Evolutionary conservation across 345 rosid species (phyloP).

Genomic region (Salix arbutifolia): DNA sequence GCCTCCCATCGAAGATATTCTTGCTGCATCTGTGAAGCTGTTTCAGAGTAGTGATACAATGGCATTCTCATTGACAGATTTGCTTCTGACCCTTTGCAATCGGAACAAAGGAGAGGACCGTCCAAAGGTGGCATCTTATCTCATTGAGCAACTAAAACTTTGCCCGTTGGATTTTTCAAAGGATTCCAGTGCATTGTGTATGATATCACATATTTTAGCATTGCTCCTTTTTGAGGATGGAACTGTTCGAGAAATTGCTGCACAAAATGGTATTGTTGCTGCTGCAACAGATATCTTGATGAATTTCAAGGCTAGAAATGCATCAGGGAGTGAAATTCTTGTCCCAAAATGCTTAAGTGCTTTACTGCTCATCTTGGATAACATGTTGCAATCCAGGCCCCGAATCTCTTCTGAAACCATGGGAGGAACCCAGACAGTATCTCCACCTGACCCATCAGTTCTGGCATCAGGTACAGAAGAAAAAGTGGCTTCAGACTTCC

Average conservation of each 20-base stretch:
- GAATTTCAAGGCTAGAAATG: slow-evolving; percentile 54
- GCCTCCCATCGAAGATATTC: slow-evolving; percentile 86
- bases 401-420: slow-evolving; percentile 42
- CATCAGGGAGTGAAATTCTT: slow-evolving; percentile 44
- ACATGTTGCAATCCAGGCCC: slow-evolving; percentile 70
- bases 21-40: slow-evolving; percentile 71
- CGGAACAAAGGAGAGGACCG: slow-evolving; percentile 92
- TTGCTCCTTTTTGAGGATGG: slow-evolving; percentile 82
- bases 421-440: slow-evolving; percentile 47
- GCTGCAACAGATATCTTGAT: slow-evolving; percentile 60
- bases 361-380: slow-evolving; percentile 74
- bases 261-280: slow-evolving; percentile 62
- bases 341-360: slow-evolving; percentile 86
- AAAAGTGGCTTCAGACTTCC: slow-evolving; percentile 38
- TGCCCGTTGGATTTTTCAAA: slow-evolving; percentile 60
- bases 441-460: slow-evolving; percentile 43
- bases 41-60: slow-evolving; percentile 65
- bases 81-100: slow-evolving; percentile 80
- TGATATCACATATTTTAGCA: slow-evolving; percentile 81
- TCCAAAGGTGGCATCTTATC: slow-evolving; percentile 61
- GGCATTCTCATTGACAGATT: slow-evolving; percentile 80
- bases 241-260: slow-evolving; percentile 70
- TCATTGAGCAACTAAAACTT: slow-evolving; percentile 81
- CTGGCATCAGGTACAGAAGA: slow-evolving; percentile 36
- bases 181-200: slow-evolving; percentile 65